Conservation (phyloP, 176 grass and related monocot genomes). For the Juncus inflexus region DNA sequence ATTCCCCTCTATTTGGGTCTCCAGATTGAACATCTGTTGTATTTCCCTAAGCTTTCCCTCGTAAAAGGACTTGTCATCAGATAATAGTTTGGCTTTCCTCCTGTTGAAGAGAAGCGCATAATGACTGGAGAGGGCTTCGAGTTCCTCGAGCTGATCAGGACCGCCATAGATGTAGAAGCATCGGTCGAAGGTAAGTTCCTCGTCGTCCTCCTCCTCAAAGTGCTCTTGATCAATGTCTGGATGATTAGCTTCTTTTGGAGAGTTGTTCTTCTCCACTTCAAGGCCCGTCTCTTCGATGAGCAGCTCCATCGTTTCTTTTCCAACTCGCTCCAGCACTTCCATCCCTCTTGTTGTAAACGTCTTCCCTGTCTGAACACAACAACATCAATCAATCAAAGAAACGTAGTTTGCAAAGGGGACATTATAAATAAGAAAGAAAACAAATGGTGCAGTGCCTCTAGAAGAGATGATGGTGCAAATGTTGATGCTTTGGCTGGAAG, state of each 20-base stretch:
- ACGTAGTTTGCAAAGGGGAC: slow-evolving; percentile 6
- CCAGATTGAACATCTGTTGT: slow-evolving; percentile 72
- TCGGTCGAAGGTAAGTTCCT: slow-evolving; percentile 93
- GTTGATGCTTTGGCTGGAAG: slow-evolving; percentile 67
- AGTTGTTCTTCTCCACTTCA: slow-evolving; percentile 62
- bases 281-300: slow-evolving; percentile 93
- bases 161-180: slow-evolving; percentile 99
- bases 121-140: slow-evolving; percentile 93
- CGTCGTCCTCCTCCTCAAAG: slow-evolving; percentile 73
- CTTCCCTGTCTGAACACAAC: slow-evolving; percentile 65
- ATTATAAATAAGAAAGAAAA: slow-evolving; percentile 3
- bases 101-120: slow-evolving; percentile 86
- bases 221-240: slow-evolving; percentile 24
- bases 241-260: slow-evolving; percentile 38
- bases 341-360: slow-evolving; percentile 83
- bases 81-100: slow-evolving; percentile 69
- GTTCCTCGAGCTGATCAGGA: slow-evolving; percentile 93
- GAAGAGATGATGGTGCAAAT: slow-evolving; percentile 65
- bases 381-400: slow-evolving; percentile 1
- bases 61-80: slow-evolving; percentile 75
- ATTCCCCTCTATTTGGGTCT: slow-evolving; percentile 59
- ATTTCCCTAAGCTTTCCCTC: slow-evolving; percentile 80
- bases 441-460: slow-evolving; percentile 43
- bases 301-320: slow-evolving; percentile 94
- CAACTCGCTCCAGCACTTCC: slow-evolving; percentile 90